Percentiles rank a stretch among this genome's conserved stretches.
Conservation (phyloP, 257 asterid species). For the Capsicum baccatum region DNA sequence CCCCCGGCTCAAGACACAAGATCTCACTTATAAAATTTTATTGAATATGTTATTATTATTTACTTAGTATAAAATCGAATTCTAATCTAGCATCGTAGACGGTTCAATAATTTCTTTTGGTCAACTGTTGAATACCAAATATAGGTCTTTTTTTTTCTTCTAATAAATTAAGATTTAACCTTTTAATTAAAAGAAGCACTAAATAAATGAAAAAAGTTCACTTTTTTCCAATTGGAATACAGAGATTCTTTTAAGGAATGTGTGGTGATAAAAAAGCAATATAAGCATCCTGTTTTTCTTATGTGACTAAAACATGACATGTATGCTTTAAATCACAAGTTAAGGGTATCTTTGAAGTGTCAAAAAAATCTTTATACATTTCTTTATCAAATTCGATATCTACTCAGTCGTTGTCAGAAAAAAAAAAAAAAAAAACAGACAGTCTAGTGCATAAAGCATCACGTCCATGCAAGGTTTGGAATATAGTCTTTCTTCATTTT, state of each 20-base stretch:
- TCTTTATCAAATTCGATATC: neutral
- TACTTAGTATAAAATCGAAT: neutral
- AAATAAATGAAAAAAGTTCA: neutral
- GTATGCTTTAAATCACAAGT: neutral
- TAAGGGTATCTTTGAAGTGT: neutral
- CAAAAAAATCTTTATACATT: neutral
- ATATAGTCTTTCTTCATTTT: neutral
- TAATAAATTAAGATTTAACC: neutral
- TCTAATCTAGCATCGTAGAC: neutral
- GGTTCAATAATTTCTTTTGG: neutral
- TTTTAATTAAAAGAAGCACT: neutral
- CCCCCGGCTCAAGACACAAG: no score
- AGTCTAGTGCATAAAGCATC: neutral
- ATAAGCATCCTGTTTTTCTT: neutral
- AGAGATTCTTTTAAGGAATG: neutral
- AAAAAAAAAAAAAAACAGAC: neutral
- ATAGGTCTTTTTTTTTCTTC: neutral
- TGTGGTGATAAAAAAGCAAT: neutral
- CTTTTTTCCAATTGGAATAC: neutral
- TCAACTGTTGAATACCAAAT: neutral
- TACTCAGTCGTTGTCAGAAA: neutral
- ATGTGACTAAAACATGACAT: neutral
- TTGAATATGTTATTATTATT: no score
- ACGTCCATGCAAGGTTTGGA: neutral
- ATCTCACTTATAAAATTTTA: neutral